These are phyloP conservation scores for Lachnellula cervina DNA, from an alignment of 2,329 filamentous ascomycete species.

Conservation along the genomic window DNA sequence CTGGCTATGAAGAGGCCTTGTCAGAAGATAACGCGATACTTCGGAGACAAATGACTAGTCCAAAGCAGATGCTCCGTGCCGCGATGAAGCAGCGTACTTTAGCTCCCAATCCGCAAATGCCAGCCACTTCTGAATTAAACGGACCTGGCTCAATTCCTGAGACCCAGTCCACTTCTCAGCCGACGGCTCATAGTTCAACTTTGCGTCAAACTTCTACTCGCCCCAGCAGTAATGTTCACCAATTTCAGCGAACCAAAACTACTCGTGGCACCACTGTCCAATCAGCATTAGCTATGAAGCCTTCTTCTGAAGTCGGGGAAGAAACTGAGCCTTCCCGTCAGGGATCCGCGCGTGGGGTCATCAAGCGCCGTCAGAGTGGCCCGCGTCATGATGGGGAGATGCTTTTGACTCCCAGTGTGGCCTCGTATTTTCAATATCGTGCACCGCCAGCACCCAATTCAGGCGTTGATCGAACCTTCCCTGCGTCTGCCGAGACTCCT, in stretches of 20 bases:
- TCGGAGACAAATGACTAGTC: background rate
- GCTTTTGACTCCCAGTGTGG: background rate
- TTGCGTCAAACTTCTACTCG: background rate
- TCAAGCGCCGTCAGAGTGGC: background rate
- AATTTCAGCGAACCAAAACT: background rate
- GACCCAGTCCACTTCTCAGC: background rate
- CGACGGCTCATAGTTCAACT: background rate
- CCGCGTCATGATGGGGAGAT: background rate
- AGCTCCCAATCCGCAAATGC: background rate
- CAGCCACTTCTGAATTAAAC: background rate
- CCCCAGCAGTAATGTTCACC: background rate
- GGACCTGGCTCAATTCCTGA: background rate
- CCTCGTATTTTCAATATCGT: too few species aligned
- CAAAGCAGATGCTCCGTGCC: background rate
- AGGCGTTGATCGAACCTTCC: background rate
- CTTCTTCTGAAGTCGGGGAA: background rate
- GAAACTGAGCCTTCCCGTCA: background rate
- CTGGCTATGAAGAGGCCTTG: background rate
- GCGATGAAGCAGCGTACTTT: background rate
- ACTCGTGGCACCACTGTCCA: background rate
- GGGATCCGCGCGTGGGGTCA: background rate
- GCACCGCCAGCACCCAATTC: background rate
- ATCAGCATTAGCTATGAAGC: background rate
- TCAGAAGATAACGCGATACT: background rate
- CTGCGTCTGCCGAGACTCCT: background rate